Evolutionary conservation across 1,284 basidiomycete species (phyloP), one percentile per base, ranked within the genome.

Genomic region (Puccinia horiana): DNA sequence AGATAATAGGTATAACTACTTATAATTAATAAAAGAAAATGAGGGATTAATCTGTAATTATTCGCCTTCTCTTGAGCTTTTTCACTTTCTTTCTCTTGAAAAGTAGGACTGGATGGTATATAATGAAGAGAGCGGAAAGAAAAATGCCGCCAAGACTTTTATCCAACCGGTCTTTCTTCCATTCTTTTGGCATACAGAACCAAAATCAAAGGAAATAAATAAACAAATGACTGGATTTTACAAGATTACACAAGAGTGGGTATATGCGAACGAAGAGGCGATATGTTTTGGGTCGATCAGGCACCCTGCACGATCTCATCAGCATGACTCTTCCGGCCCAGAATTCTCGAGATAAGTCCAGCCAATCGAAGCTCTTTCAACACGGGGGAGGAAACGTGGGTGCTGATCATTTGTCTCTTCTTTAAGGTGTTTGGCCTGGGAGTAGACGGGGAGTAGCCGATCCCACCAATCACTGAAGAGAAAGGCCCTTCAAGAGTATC

Each of bases 391-490:
- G 61, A 29, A 18, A 40, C 35, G n/a, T 65, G 18, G 35, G 61
- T 23, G 35, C 61, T 65, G 18, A 65, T 23, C 35, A 35, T 40
- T 18, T 35, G 35, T 35, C n/a, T 40, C 61, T 65, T 65, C 61
- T 18, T 65, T 35, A 65, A 65, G 1, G 61, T 65, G 16, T 65
- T 65, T 6, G 35, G 35, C 18, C 61, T 35, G 23, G 32, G 61
- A 0, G 61, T 35, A 40, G 61, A 65, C 14, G 61, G 61, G n/a
- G 61, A 65, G 35, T 65, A 65, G 61, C 61, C 61, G 16, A 65
- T 65, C 61, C 61, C 61, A 40, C 61, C 61, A 18, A 65, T 65
- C 61, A 65, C 61, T 23, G 61, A 65, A 4, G 61, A 37, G 61
- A 65, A 65, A 23, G 61, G 61, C 18, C 61, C 61, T 65, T 65